Evolutionary conservation across 768 basidiomycete genomes (phyloP), one percentile per base, ranked within the genome.

Genomic region (Suillus americanus): DNA sequence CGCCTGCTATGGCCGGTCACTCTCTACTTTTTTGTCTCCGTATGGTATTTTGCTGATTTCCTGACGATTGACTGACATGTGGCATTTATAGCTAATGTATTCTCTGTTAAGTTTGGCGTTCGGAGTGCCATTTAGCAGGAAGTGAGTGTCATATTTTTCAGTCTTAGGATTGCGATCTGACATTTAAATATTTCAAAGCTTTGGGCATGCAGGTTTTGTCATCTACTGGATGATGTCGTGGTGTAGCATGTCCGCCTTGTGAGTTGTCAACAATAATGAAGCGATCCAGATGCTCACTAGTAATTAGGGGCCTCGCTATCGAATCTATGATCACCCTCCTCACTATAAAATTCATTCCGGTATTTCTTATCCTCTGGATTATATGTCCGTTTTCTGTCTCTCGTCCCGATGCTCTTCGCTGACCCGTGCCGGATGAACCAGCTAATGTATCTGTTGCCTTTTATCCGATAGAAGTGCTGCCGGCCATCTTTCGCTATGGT

Each of bases 191-290:
- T 38, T 35, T 5, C 7, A 23, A 59, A 80, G 83, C 62, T 86
- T 82, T 59, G 84, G 84, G 20, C 73, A 73, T 46, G 74, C 74
- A 0, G 89, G 89, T 0, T 87, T 89, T 67, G 65, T 89, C 40
- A 75, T 89, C 33, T 89, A 85, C 70, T 90, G 89, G 89, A 87
- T 88, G 85, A 75, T 88, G 65, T 84, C 83, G 64, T 89, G 81
- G 78, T 46, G 78, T 43, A 83, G 79, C 45, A 89, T 89, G 87
- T 71, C 81, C 9, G 79, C 86, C 1, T 75, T 86, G 85, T 82
- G 73, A n/a, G 84, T 75, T n/a, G 20, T 38, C 18, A 28, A 23
- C 18, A 48, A 16, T 18, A 9, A 63, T n/a, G 33, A 33, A n/a
- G 16, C 12, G 38, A 25, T 40, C 43, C 30, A 13, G 10, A 18